Conservation (phyloP, 2,329 filamentous ascomycete species). For the Colletotrichum sp. region DNA sequence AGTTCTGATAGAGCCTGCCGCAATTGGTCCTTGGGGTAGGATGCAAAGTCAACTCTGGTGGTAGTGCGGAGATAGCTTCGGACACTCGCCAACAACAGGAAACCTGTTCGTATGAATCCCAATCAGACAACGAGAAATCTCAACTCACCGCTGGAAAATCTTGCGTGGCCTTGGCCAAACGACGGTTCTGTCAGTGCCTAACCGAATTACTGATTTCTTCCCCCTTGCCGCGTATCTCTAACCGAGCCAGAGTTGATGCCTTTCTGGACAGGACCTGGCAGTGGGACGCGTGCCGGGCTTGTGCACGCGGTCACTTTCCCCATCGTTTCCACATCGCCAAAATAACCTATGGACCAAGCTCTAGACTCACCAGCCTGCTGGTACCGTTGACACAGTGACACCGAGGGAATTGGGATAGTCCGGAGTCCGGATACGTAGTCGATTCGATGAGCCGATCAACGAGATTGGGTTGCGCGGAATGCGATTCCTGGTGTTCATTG, state of each 20-base stretch:
- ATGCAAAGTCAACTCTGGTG: background rate
- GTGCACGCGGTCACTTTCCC: background rate
- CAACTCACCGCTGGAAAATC: background rate
- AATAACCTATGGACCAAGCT: constrained; percentile 17
- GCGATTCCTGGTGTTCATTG: background rate
- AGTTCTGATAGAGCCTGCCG: background rate
- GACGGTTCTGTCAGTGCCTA: background rate
- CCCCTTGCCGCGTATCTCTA: background rate
- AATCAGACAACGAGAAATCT: background rate
- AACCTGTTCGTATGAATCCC: background rate
- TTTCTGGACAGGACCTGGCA: background rate
- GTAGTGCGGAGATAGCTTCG: background rate
- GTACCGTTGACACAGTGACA: background rate
- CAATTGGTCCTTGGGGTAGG: too few species aligned
- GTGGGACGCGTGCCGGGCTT: background rate
- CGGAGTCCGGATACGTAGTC: background rate
- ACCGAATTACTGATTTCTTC: background rate
- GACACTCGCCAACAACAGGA: background rate
- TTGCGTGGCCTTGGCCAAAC: background rate
- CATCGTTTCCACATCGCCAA: constrained; percentile 1
- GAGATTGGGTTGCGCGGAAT: background rate
- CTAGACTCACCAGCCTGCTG: background rate
- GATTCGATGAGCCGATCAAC: background rate
- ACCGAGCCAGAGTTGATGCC: background rate
- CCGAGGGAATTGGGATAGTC: background rate